These are phyloP conservation scores for Sugiyamaella qingdaonensis DNA, from an alignment of 805 yeast genomes.

Conservation along the genomic window DNA sequence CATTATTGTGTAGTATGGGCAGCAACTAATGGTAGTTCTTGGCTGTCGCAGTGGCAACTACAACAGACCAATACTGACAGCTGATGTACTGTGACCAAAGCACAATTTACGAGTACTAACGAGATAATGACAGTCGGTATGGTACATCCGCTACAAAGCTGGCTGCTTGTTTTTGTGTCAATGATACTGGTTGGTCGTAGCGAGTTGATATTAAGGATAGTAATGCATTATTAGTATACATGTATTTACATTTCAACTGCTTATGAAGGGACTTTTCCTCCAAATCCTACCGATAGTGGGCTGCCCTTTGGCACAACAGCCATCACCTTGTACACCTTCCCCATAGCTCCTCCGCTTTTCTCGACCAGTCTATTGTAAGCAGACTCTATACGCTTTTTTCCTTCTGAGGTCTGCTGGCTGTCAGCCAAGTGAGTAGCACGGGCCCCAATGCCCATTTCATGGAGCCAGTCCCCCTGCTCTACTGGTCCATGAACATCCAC, in stretches of 20 bases:
- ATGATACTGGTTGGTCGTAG: neutral
- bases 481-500: constrained; percentile 51
- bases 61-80: neutral
- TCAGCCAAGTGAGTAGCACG: constrained; percentile 50
- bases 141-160: too few relatives aligned
- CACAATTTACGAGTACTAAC: too few relatives aligned
- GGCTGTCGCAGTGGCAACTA: neutral
- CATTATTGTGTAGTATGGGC: constrained; percentile 55
- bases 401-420: constrained; percentile 39
- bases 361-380: constrained; percentile 63
- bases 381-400: constrained; percentile 48
- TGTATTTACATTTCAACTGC: neutral
- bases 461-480: constrained; percentile 77
- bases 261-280: constrained; percentile 27
- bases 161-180: too few relatives aligned
- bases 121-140: too few relatives aligned
- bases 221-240: neutral
- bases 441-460: constrained; percentile 68
- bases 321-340: constrained; percentile 68
- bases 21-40: constrained; percentile 1
- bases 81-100: too few relatives aligned
- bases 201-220: neutral
- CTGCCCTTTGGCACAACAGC: constrained; percentile 50
- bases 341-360: constrained; percentile 63
- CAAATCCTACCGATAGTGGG: constrained; percentile 53